Percentiles rank a stretch among this genome's conserved stretches.
These are phyloP conservation scores for Echinosophora koreensis DNA, from an alignment of 306 rosid genomes.

Conservation along the genomic window DNA sequence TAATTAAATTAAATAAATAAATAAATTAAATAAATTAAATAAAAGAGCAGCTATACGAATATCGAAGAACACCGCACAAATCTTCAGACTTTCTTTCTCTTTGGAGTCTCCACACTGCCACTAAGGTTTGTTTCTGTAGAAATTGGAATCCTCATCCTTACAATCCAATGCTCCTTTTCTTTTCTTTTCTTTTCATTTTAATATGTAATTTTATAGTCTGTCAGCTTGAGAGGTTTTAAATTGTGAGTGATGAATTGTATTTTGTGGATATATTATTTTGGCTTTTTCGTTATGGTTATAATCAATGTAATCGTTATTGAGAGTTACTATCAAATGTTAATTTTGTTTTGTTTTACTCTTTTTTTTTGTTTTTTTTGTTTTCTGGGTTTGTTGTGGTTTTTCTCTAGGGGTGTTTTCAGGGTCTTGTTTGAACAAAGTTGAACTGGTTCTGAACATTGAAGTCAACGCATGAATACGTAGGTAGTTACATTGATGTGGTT, in stretches of 20 bases:
- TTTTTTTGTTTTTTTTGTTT: no score
- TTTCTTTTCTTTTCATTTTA: neutral
- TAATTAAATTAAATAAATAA: no score
- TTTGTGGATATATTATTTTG: neutral
- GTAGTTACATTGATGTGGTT: conserved; percentile 7
- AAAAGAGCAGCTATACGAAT: neutral
- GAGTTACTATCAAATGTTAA: neutral
- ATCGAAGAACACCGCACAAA: conserved; percentile 15
- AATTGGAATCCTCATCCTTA: neutral
- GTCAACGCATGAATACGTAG: neutral
- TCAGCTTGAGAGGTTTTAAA: neutral
- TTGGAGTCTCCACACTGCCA: conserved; percentile 23
- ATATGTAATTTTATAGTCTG: neutral
- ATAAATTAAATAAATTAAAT: neutral
- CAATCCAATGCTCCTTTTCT: neutral
- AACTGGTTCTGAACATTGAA: conserved; percentile 42
- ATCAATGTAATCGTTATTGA: neutral
- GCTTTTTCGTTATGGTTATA: neutral
- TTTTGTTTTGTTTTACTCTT: neutral
- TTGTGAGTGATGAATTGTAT: conserved; percentile 8
- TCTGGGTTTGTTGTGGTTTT: neutral
- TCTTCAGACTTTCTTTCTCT: conserved; percentile 9
- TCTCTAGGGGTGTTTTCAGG: conserved; percentile 19
- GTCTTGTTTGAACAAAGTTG: neutral
- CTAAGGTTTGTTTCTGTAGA: conserved; percentile 39